Percentiles rank a stretch among this genome's conserved stretches.
phyloP scores from a whole-genome alignment of 176 grass and related monocot genomes.

The Aegilops umbellulata region DNA sequence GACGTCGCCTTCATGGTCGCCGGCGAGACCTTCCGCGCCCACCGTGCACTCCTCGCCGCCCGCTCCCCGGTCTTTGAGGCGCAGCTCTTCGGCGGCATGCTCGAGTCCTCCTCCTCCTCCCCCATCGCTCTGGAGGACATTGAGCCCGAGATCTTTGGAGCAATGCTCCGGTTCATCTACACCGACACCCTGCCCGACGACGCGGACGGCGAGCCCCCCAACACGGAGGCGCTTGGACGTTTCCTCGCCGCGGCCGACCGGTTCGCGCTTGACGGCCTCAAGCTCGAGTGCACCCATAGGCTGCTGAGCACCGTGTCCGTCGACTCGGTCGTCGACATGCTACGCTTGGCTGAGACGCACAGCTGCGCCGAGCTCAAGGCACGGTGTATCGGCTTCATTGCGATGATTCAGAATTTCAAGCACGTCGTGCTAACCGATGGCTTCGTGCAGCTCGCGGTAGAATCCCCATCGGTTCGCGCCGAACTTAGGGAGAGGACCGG shows the following conservation, averaged over 20 bases:
- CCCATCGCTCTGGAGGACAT: conserved; percentile 19
- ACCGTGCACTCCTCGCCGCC: neutral
- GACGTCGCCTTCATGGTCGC: conserved; percentile 24
- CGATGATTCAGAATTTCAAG: neutral
- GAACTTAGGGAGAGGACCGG: neutral
- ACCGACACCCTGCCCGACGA: conserved; percentile 23
- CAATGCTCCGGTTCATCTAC: conserved; percentile 48
- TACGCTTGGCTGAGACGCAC: neutral
- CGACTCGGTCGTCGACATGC: neutral
- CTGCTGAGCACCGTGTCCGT: neutral
- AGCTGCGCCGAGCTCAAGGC: neutral
- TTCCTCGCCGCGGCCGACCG: neutral
- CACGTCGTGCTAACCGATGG: neutral
- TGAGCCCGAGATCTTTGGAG: conserved; percentile 14
- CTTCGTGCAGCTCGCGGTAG: neutral
- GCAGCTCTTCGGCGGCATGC: conserved; percentile 10
- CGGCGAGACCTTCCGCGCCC: conserved; percentile 3
- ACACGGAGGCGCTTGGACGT: neutral
- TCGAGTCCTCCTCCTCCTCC: neutral
- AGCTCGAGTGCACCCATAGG: neutral
- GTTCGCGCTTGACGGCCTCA: neutral
- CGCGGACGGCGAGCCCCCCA: neutral
- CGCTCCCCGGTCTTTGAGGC: conserved; percentile 16
- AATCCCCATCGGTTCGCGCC: neutral
- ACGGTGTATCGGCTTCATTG: neutral